phyloP scores from a whole-genome alignment of 208 protist species.

The Naegleria gruberi region DNA sequence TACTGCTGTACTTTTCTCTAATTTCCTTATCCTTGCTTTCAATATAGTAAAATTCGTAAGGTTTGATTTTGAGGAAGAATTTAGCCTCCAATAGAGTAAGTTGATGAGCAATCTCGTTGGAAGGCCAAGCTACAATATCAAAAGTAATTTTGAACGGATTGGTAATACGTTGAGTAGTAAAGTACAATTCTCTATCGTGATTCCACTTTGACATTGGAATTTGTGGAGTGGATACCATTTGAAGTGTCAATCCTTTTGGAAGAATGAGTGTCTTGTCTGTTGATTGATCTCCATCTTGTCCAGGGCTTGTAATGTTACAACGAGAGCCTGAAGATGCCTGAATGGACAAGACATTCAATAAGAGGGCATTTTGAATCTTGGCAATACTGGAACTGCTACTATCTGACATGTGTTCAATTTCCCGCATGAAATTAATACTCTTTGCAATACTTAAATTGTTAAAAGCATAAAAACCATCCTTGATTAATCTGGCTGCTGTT shows the following conservation, averaged over 20 bases:
- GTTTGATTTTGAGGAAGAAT: conserved; percentile 31
- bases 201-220: not conserved
- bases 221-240: not conserved
- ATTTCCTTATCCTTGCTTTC: conserved; percentile 27
- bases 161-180: not conserved
- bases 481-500: not conserved
- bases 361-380: not conserved
- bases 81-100: conserved; percentile 29
- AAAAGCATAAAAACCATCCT: not conserved
- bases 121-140: not conserved
- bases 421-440: not conserved
- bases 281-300: not conserved
- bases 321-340: not conserved
- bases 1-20: conserved; percentile 34
- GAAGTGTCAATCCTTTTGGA: not conserved
- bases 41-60: conserved; percentile 31
- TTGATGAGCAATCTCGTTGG: conserved; percentile 13
- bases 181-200: not conserved
- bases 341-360: not conserved
- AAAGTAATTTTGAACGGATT: conserved; percentile 5
- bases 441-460: not conserved
- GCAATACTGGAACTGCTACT: not conserved
- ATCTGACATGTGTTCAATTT: not conserved
- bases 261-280: not conserved
- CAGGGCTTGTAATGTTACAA: not conserved